A percentile compares a stretch with the other conserved stretches of the same genome.
These are phyloP conservation scores for Clarireedia homoeocarpa DNA, from an alignment of 2,329 filamentous ascomycete genomes.

Conservation along the genomic window DNA sequence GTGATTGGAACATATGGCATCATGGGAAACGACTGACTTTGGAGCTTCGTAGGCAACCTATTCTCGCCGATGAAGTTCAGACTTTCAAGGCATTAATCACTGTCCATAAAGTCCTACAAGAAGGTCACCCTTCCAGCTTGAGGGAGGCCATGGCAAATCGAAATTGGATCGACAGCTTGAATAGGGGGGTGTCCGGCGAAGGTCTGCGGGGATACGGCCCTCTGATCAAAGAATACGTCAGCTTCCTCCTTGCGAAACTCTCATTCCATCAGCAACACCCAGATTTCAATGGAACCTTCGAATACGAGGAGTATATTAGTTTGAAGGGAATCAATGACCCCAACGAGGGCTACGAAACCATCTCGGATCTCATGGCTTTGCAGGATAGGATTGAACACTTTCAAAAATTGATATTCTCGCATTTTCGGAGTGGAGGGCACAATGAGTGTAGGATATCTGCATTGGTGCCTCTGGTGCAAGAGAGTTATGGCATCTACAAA, in stretches of 20 bases:
- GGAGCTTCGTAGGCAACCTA: conserved; percentile 65
- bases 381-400: conserved; percentile 99
- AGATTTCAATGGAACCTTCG: conserved; percentile 97
- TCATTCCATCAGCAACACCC: conserved; percentile 95
- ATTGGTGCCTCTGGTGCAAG: conserved; percentile 85
- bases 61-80: conserved; percentile 95
- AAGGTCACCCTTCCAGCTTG: conserved; percentile 82
- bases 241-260: conserved; percentile 88
- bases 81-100: conserved; percentile 98
- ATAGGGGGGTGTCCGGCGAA: conserved; percentile 73
- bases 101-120: conserved; percentile 93
- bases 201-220: conserved; percentile 85
- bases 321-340: conserved; percentile 97
- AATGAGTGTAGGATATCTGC: conserved; percentile 97
- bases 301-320: conserved; percentile 98
- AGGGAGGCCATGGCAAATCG: conserved; percentile 84
- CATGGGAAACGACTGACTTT: conserved; percentile 9
- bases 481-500: conserved; percentile 99
- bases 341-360: conserved; percentile 95
- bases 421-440: conserved; percentile 84
- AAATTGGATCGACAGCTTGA: conserved; percentile 87
- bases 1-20: conserved; percentile 3
- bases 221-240: conserved; percentile 93
- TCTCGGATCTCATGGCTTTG: conserved; percentile 89
- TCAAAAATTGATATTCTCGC: conserved; percentile 96